Conservation (phyloP, 1,284 basidiomycete species). For the Hemileia vastatrix region DNA sequence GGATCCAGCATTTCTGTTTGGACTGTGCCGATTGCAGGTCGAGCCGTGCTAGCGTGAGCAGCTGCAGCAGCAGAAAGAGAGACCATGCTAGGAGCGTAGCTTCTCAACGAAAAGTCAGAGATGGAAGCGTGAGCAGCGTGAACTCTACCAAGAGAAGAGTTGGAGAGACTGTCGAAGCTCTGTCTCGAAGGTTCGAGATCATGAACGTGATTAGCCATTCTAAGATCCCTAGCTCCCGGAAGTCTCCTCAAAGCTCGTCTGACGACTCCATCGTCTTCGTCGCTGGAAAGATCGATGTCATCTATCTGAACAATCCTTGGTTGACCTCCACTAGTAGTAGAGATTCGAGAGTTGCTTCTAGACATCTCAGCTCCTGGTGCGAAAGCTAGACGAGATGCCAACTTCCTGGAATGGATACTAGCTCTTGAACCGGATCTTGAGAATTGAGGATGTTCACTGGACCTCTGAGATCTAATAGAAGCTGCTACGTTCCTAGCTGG, state of each 20-base stretch:
- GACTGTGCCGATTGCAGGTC: conserved; percentile 30
- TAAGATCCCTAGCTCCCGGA: conserved; percentile 36
- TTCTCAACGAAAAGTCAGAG: conserved; percentile 40
- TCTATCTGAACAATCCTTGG: conserved; percentile 39
- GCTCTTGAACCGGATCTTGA: background rate
- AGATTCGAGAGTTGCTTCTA: background rate
- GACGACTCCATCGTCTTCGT: conserved; percentile 38
- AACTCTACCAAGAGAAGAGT: conserved; percentile 2
- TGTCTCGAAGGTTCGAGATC: conserved; percentile 29
- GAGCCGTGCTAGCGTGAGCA: background rate
- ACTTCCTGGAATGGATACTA: background rate
- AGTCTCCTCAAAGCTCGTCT: conserved; percentile 34
- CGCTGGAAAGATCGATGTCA: conserved; percentile 40
- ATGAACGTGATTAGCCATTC: conserved; percentile 33
- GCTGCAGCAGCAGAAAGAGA: conserved; percentile 19
- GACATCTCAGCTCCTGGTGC: background rate
- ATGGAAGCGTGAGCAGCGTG: too few relatives aligned
- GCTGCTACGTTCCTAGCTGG: background rate
- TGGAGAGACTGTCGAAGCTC: conserved; percentile 29
- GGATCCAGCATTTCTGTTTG: conserved; percentile 37
- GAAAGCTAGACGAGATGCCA: background rate
- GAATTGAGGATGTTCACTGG: background rate
- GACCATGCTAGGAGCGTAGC: conserved; percentile 6
- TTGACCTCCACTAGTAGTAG: background rate
- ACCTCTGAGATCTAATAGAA: background rate